Evolutionary conservation across 2,329 filamentous ascomycete species (phyloP).

Genomic region (Venturia aucupariae): DNA sequence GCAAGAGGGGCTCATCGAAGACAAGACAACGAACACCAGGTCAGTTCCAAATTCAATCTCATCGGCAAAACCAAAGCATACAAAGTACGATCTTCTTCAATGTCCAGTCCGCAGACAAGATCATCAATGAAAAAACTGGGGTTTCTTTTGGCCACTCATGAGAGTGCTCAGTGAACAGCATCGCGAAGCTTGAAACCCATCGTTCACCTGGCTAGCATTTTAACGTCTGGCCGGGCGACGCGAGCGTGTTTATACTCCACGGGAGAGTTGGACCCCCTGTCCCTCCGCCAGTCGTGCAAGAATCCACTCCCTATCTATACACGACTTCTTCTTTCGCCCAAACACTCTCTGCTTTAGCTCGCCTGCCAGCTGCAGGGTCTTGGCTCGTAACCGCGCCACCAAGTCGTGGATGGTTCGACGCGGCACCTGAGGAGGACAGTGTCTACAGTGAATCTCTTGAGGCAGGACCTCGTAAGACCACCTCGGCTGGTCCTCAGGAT

Average conservation of each 20-base stretch:
- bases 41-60: too few relatives aligned
- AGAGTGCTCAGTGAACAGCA: constrained; percentile 9
- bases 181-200: constrained; percentile 9
- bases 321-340: not conserved
- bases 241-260: not conserved
- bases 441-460: not conserved
- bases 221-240: constrained; percentile 8
- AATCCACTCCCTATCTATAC: not conserved
- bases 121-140: not conserved
- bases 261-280: not conserved
- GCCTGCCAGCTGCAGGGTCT: not conserved
- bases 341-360: not conserved
- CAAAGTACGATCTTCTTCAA: too few relatives aligned
- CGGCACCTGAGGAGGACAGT: not conserved
- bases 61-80: too few relatives aligned
- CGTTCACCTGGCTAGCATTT: constrained; percentile 9
- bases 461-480: not conserved
- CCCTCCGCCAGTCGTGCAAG: not conserved
- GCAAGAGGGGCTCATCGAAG: not conserved
- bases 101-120: too few relatives aligned
- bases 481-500: not conserved
- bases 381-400: not conserved
- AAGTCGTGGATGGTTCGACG: constrained; percentile 2
- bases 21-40: not conserved
- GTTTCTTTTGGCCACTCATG: constrained; percentile 5